Base-by-base conservation (phyloP, 352 stramenopile species). In the Peronospora belbahrii region DNA sequence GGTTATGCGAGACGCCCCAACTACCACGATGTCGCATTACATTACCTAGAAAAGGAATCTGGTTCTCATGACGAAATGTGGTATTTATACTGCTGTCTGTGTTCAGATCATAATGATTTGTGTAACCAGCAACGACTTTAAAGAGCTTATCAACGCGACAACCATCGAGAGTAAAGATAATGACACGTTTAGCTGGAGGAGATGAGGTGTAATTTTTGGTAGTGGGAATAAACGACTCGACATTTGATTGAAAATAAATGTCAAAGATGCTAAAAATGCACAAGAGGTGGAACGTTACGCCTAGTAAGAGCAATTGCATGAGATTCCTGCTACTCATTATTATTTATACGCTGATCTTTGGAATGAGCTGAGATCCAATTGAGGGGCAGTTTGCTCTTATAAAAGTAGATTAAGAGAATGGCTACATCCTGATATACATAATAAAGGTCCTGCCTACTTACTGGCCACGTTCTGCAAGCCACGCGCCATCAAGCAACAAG, bases 221-320 rank as follows among this genome's bases (percentile, higher is more conserved):
- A 23, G 59, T 79, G 45, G 56, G 58, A 41, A 91, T 74, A 50
- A 66, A 62, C 19, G 62, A 58, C 31, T 83, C 76, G 1, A 90
- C 75, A 11, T 79, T 59, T 20, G 78, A 89, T 56, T 83, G 85
- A 62, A 90, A 92, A 76, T 92, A 90, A 28, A 92, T 85, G 60
- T 92, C 81, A 38, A 92, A 87, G 57, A 90, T 80, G 65, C 76
- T 88, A 19, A 83, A 53, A 56, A 92, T 66, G 69, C 85, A 89
- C 30, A 84, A 59, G 36, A 63, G 64, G 55, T 92, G 81, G 68
- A 92, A 90, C 22, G 72, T 51, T 20, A 87, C 74, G 44, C 69
- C 75, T n/a, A 90, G 63, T 44, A 85, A 25, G 49, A 89, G 62
- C 45, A 89, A 59, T 24, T 41, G 47, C 2, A 39, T 30, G 10